These are phyloP conservation scores for Daucus carota DNA, from an alignment of 129 eudicot species.

Conservation along the genomic window DH1_v3.0 NC_030381.2:50301001-50301500, in stretches of 20 bases:
- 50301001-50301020: conserved; percentile 67
- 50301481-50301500: not conserved
- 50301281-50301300: not conserved
- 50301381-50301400: conserved; percentile 66
- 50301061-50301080: conserved; percentile 63
- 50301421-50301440: conserved; percentile 71
- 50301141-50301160: not conserved
- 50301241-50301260: not conserved
- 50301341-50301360: conserved; percentile 77
- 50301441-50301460: conserved; percentile 42
- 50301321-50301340: conserved; percentile 16
- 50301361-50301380: conserved; percentile 36
- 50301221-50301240: not conserved
- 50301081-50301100: conserved; percentile 46
- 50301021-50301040: conserved; percentile 61
- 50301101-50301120: conserved; percentile 63
- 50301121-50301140: not conserved
- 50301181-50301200: not conserved
- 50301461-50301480: not conserved
- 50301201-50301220: not conserved
- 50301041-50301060: conserved; percentile 47
- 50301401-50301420: conserved; percentile 69
- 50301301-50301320: not conserved
- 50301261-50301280: not conserved
- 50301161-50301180: not conserved